Conservation (phyloP, 805 yeast species). For the Yamadazyma tumulicola region DNA sequence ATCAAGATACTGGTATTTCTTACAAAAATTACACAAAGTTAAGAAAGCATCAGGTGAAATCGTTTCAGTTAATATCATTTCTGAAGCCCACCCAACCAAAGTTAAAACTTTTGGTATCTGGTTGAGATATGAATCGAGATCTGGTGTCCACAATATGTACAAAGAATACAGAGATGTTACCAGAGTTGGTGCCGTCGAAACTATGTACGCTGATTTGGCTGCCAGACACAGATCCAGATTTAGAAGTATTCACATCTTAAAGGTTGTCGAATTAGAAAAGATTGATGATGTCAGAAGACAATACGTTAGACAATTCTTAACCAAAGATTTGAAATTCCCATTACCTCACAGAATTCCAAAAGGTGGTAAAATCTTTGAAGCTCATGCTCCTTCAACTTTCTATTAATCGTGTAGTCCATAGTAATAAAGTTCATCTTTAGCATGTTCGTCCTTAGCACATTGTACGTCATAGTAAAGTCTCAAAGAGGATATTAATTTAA, state of each 20-base stretch:
- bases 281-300: slow-evolving; percentile 98
- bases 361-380: slow-evolving; percentile 81
- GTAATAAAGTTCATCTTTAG: too few species aligned
- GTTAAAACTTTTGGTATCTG: slow-evolving; percentile 99
- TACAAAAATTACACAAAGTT: slow-evolving; percentile 98
- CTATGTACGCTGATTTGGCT: slow-evolving; percentile 99
- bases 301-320: slow-evolving; percentile 94
- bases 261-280: slow-evolving; percentile 98
- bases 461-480: too few species aligned
- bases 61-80: slow-evolving; percentile 85
- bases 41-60: slow-evolving; percentile 99
- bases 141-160: slow-evolving; percentile 99
- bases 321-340: slow-evolving; percentile 98
- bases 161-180: slow-evolving; percentile 99
- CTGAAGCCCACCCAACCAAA: slow-evolving; percentile 97
- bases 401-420: too few species aligned
- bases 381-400: slow-evolving; percentile 96
- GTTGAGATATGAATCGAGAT: slow-evolving; percentile 99
- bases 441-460: too few species aligned
- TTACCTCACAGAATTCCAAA: slow-evolving; percentile 98
- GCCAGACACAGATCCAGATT: slow-evolving; percentile 99
- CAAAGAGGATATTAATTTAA: too few species aligned
- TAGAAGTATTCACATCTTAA: slow-evolving; percentile 98
- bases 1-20: slow-evolving; percentile 99
- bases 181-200: slow-evolving; percentile 98